Conservation (phyloP, 345 rosid genomes). For the Citrus sinensis region DVS_A1.0 CM039165.1:6259001-6259500, state of each 20-base stretch:
- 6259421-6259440: neutral
- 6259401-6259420: neutral
- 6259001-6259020: too few relatives aligned
- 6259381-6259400: conserved; percentile 20
- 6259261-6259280: conserved; percentile 23
- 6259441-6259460: neutral
- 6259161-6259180: neutral
- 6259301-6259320: conserved; percentile 17
- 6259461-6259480: neutral
- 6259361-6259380: conserved; percentile 27
- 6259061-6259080: neutral
- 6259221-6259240: neutral
- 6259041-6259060: neutral
- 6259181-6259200: conserved; percentile 21
- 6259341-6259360: conserved; percentile 23
- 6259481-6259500: neutral
- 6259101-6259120: too few relatives aligned
- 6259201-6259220: neutral
- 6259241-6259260: neutral
- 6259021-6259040: too few relatives aligned
- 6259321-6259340: conserved; percentile 37
- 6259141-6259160: neutral
- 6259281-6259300: neutral
- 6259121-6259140: neutral
- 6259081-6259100: too few relatives aligned